A percentile compares a stretch with the other conserved stretches of the same genome.
Conservation (phyloP, 139 green algal species). For the Dunaliella sp. region DNA sequence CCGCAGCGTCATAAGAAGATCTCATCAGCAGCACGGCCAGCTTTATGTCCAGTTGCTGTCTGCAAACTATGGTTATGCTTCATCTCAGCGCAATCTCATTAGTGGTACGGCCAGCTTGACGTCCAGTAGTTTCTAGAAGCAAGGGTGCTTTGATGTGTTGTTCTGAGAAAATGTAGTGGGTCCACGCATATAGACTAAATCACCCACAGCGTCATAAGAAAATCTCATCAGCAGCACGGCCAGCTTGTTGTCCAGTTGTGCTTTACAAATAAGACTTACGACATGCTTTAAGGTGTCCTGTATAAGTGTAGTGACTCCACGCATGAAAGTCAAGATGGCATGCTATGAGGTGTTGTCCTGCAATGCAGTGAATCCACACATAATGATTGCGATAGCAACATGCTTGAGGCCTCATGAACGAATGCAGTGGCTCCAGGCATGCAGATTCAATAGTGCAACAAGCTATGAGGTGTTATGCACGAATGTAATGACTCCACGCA, state of each 20-base stretch:
- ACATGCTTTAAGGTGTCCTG: too few relatives aligned
- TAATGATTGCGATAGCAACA: too few relatives aligned
- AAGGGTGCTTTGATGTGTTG: too few relatives aligned
- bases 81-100: background rate
- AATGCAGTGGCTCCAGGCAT: too few relatives aligned
- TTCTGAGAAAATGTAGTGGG: too few relatives aligned
- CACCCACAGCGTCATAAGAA: slow-evolving; percentile 78
- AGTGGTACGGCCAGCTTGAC: background rate
- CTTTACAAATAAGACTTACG: slow-evolving; percentile 14
- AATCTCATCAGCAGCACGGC: slow-evolving; percentile 82
- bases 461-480: too few relatives aligned
- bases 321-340: slow-evolving; percentile 76
- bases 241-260: slow-evolving; percentile 63
- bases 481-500: too few relatives aligned
- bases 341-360: too few relatives aligned
- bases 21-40: slow-evolving; percentile 87
- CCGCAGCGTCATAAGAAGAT: slow-evolving; percentile 73
- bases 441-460: slow-evolving; percentile 77
- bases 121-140: too few relatives aligned
- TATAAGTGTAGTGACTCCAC: too few relatives aligned
- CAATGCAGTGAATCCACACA: too few relatives aligned
- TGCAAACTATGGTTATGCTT: background rate
- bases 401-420: too few relatives aligned
- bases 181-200: slow-evolving; percentile 76
- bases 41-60: slow-evolving; percentile 53